Conservation (phyloP, 1,139 yeast genomes). For the Hemisphaericaspora xylanilytica region DNA sequence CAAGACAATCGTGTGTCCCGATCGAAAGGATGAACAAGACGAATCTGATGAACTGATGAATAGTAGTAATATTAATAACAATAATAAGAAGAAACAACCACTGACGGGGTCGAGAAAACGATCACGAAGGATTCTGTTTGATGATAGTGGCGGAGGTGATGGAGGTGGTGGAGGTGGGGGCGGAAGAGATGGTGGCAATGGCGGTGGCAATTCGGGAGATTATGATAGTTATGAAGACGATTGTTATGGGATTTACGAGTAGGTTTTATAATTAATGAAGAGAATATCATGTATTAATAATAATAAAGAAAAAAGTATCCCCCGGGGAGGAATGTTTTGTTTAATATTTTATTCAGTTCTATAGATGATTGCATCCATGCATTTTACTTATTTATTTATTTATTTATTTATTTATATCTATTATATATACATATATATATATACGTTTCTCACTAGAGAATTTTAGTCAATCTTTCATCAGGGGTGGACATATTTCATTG, state of each 20-base stretch:
- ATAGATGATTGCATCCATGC: no score
- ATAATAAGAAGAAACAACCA: constrained; percentile 22
- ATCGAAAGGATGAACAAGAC: background rate
- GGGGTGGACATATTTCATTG: no score
- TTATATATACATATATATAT: no score
- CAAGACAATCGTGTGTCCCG: constrained; percentile 16
- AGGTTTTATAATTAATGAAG: constrained; percentile 3
- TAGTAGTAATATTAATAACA: no score
- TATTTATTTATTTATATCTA: no score
- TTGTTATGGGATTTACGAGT: constrained; percentile 14
- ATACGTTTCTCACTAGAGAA: no score
- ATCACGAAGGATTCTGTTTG: constrained; percentile 22
- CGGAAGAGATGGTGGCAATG: background rate
- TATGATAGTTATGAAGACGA: constrained; percentile 15
- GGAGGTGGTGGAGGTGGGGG: background rate
- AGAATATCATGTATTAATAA: background rate
- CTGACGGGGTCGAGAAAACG: constrained; percentile 20
- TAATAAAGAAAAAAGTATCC: background rate
- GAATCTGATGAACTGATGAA: constrained; percentile 1
- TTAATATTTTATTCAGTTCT: background rate
- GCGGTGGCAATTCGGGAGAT: background rate
- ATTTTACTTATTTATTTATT: no score
- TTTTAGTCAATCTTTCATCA: no score
- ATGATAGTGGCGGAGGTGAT: constrained; percentile 12
- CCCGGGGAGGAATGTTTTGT: background rate